Base-by-base conservation (phyloP, 139 green algal species). In the Eudorina sp. region DNA sequence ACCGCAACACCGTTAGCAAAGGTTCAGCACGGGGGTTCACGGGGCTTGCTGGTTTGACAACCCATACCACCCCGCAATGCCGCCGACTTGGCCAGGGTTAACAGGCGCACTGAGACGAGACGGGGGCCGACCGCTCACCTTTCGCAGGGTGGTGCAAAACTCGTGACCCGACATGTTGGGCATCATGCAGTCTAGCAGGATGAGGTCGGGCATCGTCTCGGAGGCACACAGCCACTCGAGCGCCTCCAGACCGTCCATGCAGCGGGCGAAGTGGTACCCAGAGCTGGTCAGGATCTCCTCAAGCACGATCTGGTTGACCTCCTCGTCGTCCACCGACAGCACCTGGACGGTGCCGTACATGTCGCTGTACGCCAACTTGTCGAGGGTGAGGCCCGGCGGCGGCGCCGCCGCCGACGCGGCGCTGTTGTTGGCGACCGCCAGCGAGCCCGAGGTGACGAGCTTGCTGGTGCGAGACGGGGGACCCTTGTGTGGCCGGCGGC, bases 141-240 rank as follows among this genome's bases (percentile, higher is more conserved):
- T 58, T 14, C 92, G 83, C 74, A 95, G 53, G 46, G 88, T 83
- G 16, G 73, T 41, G 69, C 91, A 94, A 73, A 94, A 91, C 88
- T 94, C 91, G 83, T 94, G 90, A 27, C 92, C 92, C 38, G 45
- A 81, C 89, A 95, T 93, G 51, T 85, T 41, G 4, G 92, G 92
- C 92, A 95, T 95, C 91, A 94, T 95, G 88, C 92, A 92, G 80
- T 95, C 92, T 48, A 95, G 84, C 68, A 95, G 68, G 66, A 95
- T 90, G n/a, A 95, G 84, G 89, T 95, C 92, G 7, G 92, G 92
- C 84, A 95, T 69, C 18, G 80, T 85, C 36, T 91, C 46, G 11
- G 78, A 51, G 73, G 40, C 5, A 48, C 60, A 80, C 74, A 94
- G 75, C 77, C 69, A 86, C 41, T 88, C 79, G 34, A 93, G 66